Evolutionary conservation across 2,329 filamentous ascomycete species (phyloP), one percentile per base, ranked within the genome.

Genomic region (Cytospora piceicola): DNA sequence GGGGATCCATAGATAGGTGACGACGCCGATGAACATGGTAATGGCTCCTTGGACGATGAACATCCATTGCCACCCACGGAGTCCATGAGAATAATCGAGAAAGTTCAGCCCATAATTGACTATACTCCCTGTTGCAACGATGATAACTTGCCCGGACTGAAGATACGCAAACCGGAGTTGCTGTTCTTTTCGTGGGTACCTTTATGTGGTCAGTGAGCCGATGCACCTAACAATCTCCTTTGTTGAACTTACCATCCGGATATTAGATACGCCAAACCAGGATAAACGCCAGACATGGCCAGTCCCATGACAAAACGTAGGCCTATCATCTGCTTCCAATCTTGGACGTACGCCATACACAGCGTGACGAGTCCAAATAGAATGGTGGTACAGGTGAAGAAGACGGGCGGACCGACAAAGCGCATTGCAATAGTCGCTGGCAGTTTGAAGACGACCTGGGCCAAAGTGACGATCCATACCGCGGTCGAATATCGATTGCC

Each of bases 391-490:
- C 80, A 72, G 0, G 83, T 76, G 72, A 90, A 89, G 82, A 85
- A 89, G 58, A 84, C 73, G 17, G 89, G 81, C 0, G 89, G 90
- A 0, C 89, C 88, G 58, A 90, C 80, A 1, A 85, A 82, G 56
- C 89, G 82, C 32, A 90, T 86, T 1, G 87, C 85, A 54, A 91
- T 81, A 0, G 89, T 91, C 1, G 86, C 87, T 0, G 89, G 89
- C 9, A 91, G 77, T 73, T 91, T 89, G 71, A 90, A 91, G 12
- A 83, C 82, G 51, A 92, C 88, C 71, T 83, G 87, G 6, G 88
- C 81, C 63, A 91, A 82, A 12, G 89, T 91, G 75, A 91, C 91
- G 73, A 91, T 90, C 77, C 91, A 89, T 65, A 92, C 91, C 27
- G 87, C 83, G 5, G 91, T 83, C 1, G 87, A 89, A 73, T 89